phyloP scores from a whole-genome alignment of 179 eudicot genomes.

The Corrigiola litoralis region DNA sequence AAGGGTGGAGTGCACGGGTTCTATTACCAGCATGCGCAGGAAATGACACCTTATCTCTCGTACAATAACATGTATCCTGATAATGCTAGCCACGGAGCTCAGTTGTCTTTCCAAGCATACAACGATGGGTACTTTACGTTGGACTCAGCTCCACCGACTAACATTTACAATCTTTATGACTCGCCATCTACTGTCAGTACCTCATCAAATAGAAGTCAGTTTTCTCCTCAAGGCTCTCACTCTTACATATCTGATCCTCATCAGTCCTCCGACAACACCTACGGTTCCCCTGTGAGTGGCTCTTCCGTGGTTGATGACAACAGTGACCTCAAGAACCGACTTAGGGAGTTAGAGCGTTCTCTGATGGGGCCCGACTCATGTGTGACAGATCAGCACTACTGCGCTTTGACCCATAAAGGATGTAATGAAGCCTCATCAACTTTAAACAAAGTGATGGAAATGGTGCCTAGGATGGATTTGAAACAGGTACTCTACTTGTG shows the following conservation, averaged over 20 bases:
- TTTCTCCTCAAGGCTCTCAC: conserved; percentile 61
- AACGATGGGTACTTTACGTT: conserved; percentile 46
- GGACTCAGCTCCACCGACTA: conserved; percentile 48
- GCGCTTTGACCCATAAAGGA: conserved; percentile 30
- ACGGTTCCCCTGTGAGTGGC: conserved; percentile 68
- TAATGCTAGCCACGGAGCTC: conserved; percentile 31
- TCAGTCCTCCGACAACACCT: conserved; percentile 41
- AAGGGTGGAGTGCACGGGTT: conserved; percentile 27
- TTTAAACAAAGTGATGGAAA: conserved; percentile 32
- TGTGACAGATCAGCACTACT: conserved; percentile 35
- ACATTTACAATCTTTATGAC: conserved; percentile 29
- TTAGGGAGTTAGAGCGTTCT: conserved; percentile 44
- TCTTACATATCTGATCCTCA: conserved; percentile 53
- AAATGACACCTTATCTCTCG: conserved; percentile 35
- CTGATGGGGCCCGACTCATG: conserved; percentile 57
- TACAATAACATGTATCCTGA: conserved; percentile 27
- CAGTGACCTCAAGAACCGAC: conserved; percentile 29
- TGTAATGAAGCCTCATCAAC: conserved; percentile 25
- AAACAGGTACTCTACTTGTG: conserved; percentile 50
- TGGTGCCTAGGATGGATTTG: conserved; percentile 43
- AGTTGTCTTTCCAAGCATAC: conserved; percentile 38
- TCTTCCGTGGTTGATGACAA: conserved; percentile 51
- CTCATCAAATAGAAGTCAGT: conserved; percentile 49
- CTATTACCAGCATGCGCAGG: conserved; percentile 37
- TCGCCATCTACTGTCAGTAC: conserved; percentile 54